A percentile compares a stretch with the other conserved stretches of the same genome.
Conservation (phyloP, 805 yeast species). For the Candida berthetii region DNA sequence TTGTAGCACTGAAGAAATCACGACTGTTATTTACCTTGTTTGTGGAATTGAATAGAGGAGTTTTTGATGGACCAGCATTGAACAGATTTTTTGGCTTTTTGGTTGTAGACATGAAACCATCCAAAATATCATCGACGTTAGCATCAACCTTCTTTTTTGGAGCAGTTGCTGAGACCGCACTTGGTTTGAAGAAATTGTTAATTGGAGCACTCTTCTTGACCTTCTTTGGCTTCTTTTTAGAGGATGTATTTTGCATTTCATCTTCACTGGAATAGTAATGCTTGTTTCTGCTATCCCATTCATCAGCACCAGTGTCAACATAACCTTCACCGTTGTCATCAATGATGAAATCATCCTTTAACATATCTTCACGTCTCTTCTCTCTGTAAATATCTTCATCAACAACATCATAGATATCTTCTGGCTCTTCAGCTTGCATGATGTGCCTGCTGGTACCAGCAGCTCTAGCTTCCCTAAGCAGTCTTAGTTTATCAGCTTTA, state of each 20-base stretch:
- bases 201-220: constrained; percentile 31
- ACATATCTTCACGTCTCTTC: constrained; percentile 71
- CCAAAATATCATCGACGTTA: constrained; percentile 65
- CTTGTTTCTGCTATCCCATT: constrained; percentile 60
- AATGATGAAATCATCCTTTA: constrained; percentile 89
- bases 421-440: constrained; percentile 41
- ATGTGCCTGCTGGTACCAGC: constrained; percentile 36
- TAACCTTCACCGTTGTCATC: constrained; percentile 94
- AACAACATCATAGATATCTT: constrained; percentile 77
- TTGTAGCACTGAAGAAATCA: constrained; percentile 19
- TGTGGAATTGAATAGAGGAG: constrained; percentile 19
- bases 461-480: constrained; percentile 57
- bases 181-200: constrained; percentile 44
- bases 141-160: constrained; percentile 39
- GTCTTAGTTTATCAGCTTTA: constrained; percentile 44
- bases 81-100: constrained; percentile 11
- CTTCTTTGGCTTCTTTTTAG: constrained; percentile 13
- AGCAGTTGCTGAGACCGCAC: constrained; percentile 16
- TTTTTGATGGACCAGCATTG: constrained; percentile 7
- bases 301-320: constrained; percentile 89
- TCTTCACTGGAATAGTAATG: constrained; percentile 54
- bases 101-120: constrained; percentile 37
- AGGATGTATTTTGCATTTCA: constrained; percentile 28
- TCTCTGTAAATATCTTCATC: constrained; percentile 75
- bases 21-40: constrained; percentile 18